Evolutionary conservation across 352 stramenopile species (phyloP), one percentile per base, ranked within the genome.

Genomic region (Globisporangium nagaii): DNA sequence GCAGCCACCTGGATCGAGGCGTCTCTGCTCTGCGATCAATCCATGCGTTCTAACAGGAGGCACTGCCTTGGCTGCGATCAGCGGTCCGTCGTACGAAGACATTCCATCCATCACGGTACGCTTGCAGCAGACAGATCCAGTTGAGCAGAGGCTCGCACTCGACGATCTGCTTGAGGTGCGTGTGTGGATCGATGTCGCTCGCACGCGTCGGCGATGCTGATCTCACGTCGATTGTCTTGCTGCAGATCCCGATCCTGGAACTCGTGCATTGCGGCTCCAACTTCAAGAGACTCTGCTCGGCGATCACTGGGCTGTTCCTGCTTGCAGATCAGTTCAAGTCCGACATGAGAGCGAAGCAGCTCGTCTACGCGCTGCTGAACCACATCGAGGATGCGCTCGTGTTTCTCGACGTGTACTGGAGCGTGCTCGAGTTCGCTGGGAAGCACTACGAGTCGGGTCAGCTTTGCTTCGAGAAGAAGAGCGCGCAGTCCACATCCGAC

Each of bases 341-440:
- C 0, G 24, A 53, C 17, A 8, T 56, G 25, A 52, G 62, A 37
- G 46, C 71, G 1, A 74, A 75, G 19, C 49, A 41, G 9, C 20
- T 83, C 10, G 22, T 79, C 9, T 80, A 79, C 62, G 56, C 70
- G 3, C 41, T 88, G 13, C 30, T 84, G 31, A 55, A 49, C 22
- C 57, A 80, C 39, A 27, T 74, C 11, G 76, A 90, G 40, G 76
- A 88, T 41, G 49, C 76, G 0, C 31, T 41, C 9, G 57, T 73
- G 28, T 85, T 88, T 53, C 43, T 73, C 4, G 73, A 84, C 11
- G 6, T 88, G 13, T 88, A 79, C 58, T 67, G 63, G 42, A 37
- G 58, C 20, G 42, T 86, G 27, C n/a, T 88, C 1, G 68, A 79
- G n/a, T 75, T 73, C 53, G 52, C 84, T 28, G 66, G 63, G 0